Percentiles rank a stretch among this genome's conserved stretches.
phyloP scores from a whole-genome alignment of 768 basidiomycete species.

The Auriscalpium microsporum region DNA sequence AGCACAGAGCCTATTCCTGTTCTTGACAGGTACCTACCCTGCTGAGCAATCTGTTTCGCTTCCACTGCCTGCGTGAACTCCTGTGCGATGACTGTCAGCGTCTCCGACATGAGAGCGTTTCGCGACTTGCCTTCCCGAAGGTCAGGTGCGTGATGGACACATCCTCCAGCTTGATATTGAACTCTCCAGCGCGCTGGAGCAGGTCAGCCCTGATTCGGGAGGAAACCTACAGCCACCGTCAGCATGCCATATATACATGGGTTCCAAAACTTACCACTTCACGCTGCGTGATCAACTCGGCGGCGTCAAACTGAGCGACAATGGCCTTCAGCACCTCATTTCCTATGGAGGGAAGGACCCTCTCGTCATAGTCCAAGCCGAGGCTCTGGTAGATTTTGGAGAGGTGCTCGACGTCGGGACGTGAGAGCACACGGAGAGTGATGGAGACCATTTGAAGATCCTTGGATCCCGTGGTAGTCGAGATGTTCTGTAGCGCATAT shows the following conservation, averaged over 20 bases:
- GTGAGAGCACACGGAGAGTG: slow-evolving; percentile 89
- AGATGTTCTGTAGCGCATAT: slow-evolving; percentile 65
- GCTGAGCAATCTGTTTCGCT: slow-evolving; percentile 99
- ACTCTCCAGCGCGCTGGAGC: slow-evolving; percentile 89
- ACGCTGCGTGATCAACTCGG: slow-evolving; percentile 93
- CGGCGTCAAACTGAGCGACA: slow-evolving; percentile 97
- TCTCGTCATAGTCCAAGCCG: slow-evolving; percentile 95
- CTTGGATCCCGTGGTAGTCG: slow-evolving; percentile 97
- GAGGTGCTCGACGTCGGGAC: slow-evolving; percentile 83
- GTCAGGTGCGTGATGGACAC: slow-evolving; percentile 92
- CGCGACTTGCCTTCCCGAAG: slow-evolving; percentile 63
- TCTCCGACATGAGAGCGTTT: not conserved
- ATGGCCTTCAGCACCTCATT: slow-evolving; percentile 98
- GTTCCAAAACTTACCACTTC: slow-evolving; percentile 65
- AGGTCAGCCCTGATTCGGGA: slow-evolving; percentile 89
- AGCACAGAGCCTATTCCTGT: not conserved
- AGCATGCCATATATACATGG: not conserved
- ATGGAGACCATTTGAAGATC: slow-evolving; percentile 98
- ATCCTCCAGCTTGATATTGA: slow-evolving; percentile 92
- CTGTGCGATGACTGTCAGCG: slow-evolving; percentile 29
- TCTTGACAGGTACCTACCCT: slow-evolving; percentile 46
- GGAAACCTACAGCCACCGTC: slow-evolving; percentile 51
- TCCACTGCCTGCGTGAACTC: slow-evolving; percentile 98
- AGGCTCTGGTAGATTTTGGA: slow-evolving; percentile 92
- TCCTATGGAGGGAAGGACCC: slow-evolving; percentile 93